phyloP scores from a whole-genome alignment of 2,329 filamentous ascomycete species.

The Cercospora sojina region DNA sequence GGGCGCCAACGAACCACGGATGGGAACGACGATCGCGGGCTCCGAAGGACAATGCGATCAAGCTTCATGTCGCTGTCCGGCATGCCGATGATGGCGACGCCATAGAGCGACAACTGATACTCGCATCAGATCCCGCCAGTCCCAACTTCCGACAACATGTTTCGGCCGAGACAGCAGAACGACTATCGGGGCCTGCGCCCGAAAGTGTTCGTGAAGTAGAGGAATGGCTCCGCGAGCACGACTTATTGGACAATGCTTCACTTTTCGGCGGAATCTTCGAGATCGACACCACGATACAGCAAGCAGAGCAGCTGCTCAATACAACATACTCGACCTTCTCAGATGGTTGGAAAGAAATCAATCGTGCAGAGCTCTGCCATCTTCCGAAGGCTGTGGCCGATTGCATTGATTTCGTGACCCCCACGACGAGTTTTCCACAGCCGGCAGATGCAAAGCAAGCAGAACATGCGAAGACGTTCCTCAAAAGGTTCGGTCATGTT shows the following conservation, averaged over 20 bases:
- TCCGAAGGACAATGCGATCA: conserved; percentile 21
- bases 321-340: conserved; percentile 26
- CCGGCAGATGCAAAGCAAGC: neutral
- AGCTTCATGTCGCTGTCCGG: conserved; percentile 26
- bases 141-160: conserved; percentile 24
- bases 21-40: conserved; percentile 22
- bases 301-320: conserved; percentile 27
- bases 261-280: conserved; percentile 23
- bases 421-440: conserved; percentile 26
- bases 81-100: conserved; percentile 22
- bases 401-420: conserved; percentile 27
- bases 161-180: conserved; percentile 6
- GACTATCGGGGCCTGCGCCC: conserved; percentile 15
- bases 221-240: conserved; percentile 22
- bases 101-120: conserved; percentile 14
- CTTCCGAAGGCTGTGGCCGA: conserved; percentile 21
- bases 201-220: conserved; percentile 11
- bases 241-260: conserved; percentile 8
- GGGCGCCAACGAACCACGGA: conserved; percentile 15
- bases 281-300: conserved; percentile 23
- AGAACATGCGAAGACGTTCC: neutral
- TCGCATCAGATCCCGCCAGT: conserved; percentile 19
- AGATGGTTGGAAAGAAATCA: conserved; percentile 19
- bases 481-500: neutral
- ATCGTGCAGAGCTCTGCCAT: conserved; percentile 24